phyloP scores from a whole-genome alignment of 257 asterid genomes.

The Solanum appendiculatum region DNA sequence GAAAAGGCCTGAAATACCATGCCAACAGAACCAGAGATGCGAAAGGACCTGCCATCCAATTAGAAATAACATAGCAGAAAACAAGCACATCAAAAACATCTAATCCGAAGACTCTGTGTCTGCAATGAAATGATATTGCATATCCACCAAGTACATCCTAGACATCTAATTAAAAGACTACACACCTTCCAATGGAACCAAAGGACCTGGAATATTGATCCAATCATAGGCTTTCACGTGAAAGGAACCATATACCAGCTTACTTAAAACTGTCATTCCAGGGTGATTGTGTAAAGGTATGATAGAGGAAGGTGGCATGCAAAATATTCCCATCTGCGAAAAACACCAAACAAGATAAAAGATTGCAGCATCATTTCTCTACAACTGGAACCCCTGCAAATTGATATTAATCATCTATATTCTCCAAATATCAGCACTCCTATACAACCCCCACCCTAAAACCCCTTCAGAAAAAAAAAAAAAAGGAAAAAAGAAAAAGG shows the following conservation, averaged over 20 bases:
- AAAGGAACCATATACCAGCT: slow-evolving; percentile 84
- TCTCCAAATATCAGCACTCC: background rate
- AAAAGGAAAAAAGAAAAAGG: background rate
- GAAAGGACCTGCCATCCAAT: background rate
- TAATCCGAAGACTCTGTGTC: background rate
- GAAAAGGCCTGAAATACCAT: background rate
- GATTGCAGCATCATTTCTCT: background rate
- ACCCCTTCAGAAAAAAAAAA: background rate
- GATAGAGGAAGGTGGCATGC: slow-evolving; percentile 91
- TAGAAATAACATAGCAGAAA: background rate
- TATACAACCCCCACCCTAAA: background rate
- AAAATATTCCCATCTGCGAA: slow-evolving; percentile 90
- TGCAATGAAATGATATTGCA: background rate
- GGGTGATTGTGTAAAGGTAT: slow-evolving; percentile 99
- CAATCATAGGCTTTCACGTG: slow-evolving; percentile 90
- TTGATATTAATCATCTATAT: slow-evolving; percentile 4
- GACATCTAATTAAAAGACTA: background rate
- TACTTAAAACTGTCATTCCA: slow-evolving; percentile 99
- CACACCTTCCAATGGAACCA: slow-evolving; percentile 69
- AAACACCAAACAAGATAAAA: background rate
- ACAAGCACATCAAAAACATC: background rate
- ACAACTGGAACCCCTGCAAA: background rate
- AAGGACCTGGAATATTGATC: slow-evolving; percentile 65
- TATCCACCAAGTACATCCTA: background rate
- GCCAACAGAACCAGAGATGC: background rate